Conservation (phyloP, 192 early-diverging fungal species). For the Tieghemiomyces parasiticus region DNA sequence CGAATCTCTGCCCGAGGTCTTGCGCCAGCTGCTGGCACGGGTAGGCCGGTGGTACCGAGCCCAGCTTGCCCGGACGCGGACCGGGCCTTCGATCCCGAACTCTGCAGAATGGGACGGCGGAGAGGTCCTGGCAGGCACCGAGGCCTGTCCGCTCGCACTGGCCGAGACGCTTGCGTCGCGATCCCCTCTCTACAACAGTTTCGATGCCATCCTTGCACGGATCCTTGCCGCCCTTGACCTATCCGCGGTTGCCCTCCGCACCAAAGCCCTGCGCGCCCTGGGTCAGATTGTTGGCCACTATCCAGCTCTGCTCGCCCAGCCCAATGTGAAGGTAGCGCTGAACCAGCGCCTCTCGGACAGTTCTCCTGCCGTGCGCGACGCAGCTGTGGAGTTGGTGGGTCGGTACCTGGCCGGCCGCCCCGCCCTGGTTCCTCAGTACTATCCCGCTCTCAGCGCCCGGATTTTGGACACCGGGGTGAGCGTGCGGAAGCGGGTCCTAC, state of each 20-base stretch:
- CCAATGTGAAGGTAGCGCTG: constrained; percentile 51
- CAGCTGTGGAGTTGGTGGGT: constrained; percentile 76
- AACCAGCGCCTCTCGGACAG: constrained; percentile 62
- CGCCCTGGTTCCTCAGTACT: constrained; percentile 56
- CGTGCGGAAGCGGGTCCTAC: constrained; percentile 78
- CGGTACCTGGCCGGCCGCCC: constrained; percentile 55
- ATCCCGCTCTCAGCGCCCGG: constrained; percentile 60
- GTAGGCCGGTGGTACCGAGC: background rate
- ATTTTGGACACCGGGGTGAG: constrained; percentile 76
- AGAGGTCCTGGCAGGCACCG: too few species aligned
- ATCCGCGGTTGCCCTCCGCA: constrained; percentile 49
- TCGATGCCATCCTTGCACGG: constrained; percentile 49
- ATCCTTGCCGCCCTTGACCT: constrained; percentile 47
- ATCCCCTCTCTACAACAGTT: constrained; percentile 46
- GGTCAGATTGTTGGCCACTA: constrained; percentile 55
- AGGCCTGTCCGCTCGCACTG: background rate
- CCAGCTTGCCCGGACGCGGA: too few species aligned
- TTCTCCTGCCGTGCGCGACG: constrained; percentile 77
- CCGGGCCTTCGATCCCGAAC: background rate
- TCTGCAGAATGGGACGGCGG: too few species aligned
- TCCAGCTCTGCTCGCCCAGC: constrained; percentile 41
- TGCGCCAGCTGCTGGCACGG: background rate
- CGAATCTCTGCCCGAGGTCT: background rate
- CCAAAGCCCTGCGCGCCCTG: constrained; percentile 66
- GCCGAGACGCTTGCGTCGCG: constrained; percentile 28